Evolutionary conservation across 108 stramenopile genomes (phyloP).

Genomic region (Cyclotella atomus): DNA sequence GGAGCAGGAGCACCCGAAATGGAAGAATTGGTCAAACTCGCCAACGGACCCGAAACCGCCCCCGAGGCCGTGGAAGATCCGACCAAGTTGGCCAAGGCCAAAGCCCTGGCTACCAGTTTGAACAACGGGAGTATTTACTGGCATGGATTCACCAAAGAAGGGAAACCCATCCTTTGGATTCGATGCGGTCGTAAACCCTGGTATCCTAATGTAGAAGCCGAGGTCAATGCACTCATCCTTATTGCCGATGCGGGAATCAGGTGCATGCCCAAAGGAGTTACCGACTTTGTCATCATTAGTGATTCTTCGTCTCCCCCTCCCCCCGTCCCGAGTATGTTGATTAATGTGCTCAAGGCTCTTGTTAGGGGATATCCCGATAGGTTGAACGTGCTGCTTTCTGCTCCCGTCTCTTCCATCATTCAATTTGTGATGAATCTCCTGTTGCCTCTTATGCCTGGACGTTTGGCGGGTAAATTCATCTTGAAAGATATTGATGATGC

Average conservation of each 20-base stretch:
- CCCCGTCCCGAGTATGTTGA: constrained; percentile 87
- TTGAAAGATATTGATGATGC: constrained; percentile 65
- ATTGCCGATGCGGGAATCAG: constrained; percentile 85
- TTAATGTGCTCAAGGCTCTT: constrained; percentile 84
- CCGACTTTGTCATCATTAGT: constrained; percentile 85
- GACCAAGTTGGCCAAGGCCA: constrained; percentile 72
- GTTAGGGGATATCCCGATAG: constrained; percentile 89
- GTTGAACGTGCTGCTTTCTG: constrained; percentile 73
- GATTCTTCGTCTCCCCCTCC: constrained; percentile 88
- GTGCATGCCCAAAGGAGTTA: constrained; percentile 83
- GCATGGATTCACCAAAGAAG: constrained; percentile 89
- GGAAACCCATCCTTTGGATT: constrained; percentile 86
- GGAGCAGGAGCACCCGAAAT: constrained; percentile 79
- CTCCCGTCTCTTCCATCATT: constrained; percentile 81
- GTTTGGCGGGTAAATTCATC: constrained; percentile 76
- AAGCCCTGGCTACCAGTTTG: constrained; percentile 70
- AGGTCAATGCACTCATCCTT: constrained; percentile 84
- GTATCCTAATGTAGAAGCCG: constrained; percentile 89
- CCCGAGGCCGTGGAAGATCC: constrained; percentile 70
- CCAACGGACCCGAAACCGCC: constrained; percentile 71
- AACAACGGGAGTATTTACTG: constrained; percentile 81
- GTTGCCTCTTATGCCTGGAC: constrained; percentile 87
- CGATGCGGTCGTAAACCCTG: constrained; percentile 88
- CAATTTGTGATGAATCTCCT: constrained; percentile 90
- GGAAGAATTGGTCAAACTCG: constrained; percentile 68